Base-by-base conservation (phyloP, 768 basidiomycete genomes). In the Boletales sp. region DNA sequence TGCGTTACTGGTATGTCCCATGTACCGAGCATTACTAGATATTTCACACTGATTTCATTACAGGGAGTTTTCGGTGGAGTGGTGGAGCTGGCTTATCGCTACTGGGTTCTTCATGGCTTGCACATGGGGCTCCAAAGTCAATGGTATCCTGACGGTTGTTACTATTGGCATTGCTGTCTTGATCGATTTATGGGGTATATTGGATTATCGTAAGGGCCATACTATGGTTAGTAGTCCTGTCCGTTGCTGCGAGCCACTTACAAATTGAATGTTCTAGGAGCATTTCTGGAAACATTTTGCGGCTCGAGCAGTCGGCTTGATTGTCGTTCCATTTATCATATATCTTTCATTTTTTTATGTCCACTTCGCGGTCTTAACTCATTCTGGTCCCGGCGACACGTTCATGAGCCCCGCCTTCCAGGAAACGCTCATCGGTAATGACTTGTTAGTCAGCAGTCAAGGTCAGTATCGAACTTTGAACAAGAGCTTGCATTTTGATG, bases 391-490 rank as follows among this genome's bases (percentile, higher is more conserved):
- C 31, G 96, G 96, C 6, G 96, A 98, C 63, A 76, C 78, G 35
- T 99, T 98, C 74, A 98, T 98, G 96, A 93, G 89, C 65, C 94
- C 96, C 7, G 86, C 84, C 5, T 99, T 99, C 82, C 96, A 99
- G 70, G 94, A 98, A 72, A 96, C 94, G 15, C 75, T 99, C 44
- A 69, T 76, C 18, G 94, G 93, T 30, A 99, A 96, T 58, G 94
- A 98, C 62, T 76, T 99, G 70, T 71, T 97, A 49, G 66, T 97
- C 54, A 91, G 91, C 62, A 89, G 91, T 57, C 87, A 94, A 73
- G 95, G 95, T 94, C 58, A 49, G 76, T 57, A 8, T 15, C 15
- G 38, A 44, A 11, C n/a, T 19, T 44, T n/a, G 42, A 11, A 17
- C 25, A 21, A 7, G 43, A 19, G 32, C 0, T 19, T n/a, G 5